Base-by-base conservation (phyloP, 148 eudicot genomes). In the Chenopodium album region DNA sequence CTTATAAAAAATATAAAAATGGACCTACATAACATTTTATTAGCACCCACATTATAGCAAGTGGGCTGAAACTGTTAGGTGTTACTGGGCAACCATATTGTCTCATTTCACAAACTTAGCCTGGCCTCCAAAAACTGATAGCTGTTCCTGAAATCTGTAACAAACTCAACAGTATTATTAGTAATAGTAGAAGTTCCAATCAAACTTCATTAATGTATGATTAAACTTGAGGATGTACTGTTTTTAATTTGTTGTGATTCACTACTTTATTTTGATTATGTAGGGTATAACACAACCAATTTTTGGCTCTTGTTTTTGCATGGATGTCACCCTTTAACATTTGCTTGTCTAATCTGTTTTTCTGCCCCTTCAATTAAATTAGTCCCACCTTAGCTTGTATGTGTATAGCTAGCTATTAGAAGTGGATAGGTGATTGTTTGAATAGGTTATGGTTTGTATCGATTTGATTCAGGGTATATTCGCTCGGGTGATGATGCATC, bases 51-150 rank as follows among this genome's bases (percentile, higher is more conserved):
- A 50, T 37, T 79, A 31, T 48, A 70, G 66, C 66, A 70, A 54
- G 54, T 50, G 81, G 41, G 56, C 7, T 52, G 66, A 79, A 9
- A 69, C 75, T 79, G 75, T 79, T 79, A 54, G 81, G 75, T 70
- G 75, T n/a, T 70, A 68, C 73, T 4, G 65, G 47, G 32, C 28
- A 79, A 78, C 75, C 75, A 32, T 10, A 52, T 79, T 69, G 75
- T 69, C 81, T 79, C 64, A 70, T 69, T 29, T 56, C 66, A 50
- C 67, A 20, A 50, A 28, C 62, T 13, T 56, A 13, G 62, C 22
- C 60, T 56, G 62, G 22, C 65, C 64, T 68, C 59, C 52, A 54
- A 34, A n/a, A 37, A 52, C 37, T n/a, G 76, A 73, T 52, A 71
- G 75, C 28, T 79, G 76, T 71, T 79, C 67, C 76, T 50, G 75